Percentiles rank a stretch among this genome's conserved stretches.
phyloP scores from a whole-genome alignment of 2,329 filamentous ascomycete genomes.

The Aurifilum marmelostoma region DNA sequence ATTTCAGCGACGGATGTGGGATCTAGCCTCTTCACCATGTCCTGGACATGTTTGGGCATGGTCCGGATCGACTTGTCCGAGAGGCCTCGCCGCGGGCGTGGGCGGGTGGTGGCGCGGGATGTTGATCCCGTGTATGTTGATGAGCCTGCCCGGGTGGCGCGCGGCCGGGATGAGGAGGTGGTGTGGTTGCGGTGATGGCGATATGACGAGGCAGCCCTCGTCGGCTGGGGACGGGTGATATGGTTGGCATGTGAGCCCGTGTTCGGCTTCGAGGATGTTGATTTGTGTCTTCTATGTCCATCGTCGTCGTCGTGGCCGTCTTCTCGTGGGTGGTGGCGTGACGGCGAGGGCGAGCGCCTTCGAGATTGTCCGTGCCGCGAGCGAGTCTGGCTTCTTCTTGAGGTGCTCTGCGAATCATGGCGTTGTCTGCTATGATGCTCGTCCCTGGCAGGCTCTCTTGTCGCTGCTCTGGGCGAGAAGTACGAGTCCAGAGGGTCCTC shows the following conservation, averaged over 20 bases:
- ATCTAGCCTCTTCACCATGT: slow-evolving; percentile 10
- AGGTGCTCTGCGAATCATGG: slow-evolving; percentile 15
- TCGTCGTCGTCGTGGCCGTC: not conserved
- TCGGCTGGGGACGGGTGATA: slow-evolving; percentile 22
- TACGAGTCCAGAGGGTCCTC: slow-evolving; percentile 23
- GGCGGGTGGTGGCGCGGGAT: not conserved
- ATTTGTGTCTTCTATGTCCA: slow-evolving; percentile 6
- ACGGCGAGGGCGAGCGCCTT: slow-evolving; percentile 13
- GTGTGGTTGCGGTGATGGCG: slow-evolving; percentile 1
- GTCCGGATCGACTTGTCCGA: slow-evolving; percentile 22
- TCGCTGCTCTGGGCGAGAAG: slow-evolving; percentile 1
- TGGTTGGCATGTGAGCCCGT: not conserved
- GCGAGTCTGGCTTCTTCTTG: slow-evolving; percentile 12
- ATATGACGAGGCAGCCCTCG: slow-evolving; percentile 26
- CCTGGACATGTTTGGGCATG: slow-evolving; percentile 17
- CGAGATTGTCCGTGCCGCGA: slow-evolving; percentile 19
- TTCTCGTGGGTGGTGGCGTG: slow-evolving; percentile 8
- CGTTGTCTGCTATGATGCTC: not conserved
- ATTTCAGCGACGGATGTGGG: slow-evolving; percentile 9
- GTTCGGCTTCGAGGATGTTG: slow-evolving; percentile 13
- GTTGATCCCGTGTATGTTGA: slow-evolving; percentile 14
- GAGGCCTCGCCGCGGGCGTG: slow-evolving; percentile 14
- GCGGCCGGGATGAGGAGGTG: slow-evolving; percentile 19
- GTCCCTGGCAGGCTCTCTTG: not conserved
- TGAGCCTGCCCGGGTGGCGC: slow-evolving; percentile 22